A percentile compares a stretch with the other conserved stretches of the same genome.
Evolutionary conservation across 331 rosid species (phyloP).

Genomic region (Rosa hybrid): DNA sequence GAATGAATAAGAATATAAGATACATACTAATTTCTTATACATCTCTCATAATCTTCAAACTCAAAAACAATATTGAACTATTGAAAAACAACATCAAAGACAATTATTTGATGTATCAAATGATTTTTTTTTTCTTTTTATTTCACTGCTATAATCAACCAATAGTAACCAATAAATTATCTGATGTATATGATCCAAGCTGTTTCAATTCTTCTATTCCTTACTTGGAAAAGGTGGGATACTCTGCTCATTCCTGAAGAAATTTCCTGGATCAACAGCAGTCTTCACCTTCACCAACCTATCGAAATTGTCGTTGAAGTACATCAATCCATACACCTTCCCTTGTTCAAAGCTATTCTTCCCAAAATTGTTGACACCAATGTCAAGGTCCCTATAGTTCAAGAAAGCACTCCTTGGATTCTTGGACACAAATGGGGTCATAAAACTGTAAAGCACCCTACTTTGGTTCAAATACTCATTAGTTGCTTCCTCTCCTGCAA

Average conservation of each 20-base stretch:
- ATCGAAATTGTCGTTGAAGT: conserved; percentile 43
- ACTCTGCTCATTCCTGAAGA: conserved; percentile 55
- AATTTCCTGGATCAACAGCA: conserved; percentile 46
- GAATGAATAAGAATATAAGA: not conserved
- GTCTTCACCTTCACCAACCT: conserved; percentile 50
- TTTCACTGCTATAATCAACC: conserved; percentile 1
- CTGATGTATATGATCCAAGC: not conserved
- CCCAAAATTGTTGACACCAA: conserved; percentile 32
- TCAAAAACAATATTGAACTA: not conserved
- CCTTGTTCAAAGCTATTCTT: conserved; percentile 35
- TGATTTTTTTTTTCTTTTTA: not conserved
- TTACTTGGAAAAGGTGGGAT: conserved; percentile 40
- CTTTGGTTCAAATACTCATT: conserved; percentile 26
- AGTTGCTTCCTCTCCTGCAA: conserved; percentile 25
- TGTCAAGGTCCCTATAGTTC: conserved; percentile 55
- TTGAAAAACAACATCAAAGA: not conserved
- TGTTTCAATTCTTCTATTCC: conserved; percentile 23
- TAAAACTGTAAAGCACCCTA: conserved; percentile 35
- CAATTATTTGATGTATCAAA: not conserved
- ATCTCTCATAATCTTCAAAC: not conserved
- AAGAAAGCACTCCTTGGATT: conserved; percentile 50
- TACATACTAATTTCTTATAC: not conserved
- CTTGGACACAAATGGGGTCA: conserved; percentile 56
- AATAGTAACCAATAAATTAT: not conserved
- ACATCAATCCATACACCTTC: conserved; percentile 39